Evolutionary conservation across 352 stramenopile genomes (phyloP).

Genomic region (Hyaloperonospora arabidopsidis): DNA sequence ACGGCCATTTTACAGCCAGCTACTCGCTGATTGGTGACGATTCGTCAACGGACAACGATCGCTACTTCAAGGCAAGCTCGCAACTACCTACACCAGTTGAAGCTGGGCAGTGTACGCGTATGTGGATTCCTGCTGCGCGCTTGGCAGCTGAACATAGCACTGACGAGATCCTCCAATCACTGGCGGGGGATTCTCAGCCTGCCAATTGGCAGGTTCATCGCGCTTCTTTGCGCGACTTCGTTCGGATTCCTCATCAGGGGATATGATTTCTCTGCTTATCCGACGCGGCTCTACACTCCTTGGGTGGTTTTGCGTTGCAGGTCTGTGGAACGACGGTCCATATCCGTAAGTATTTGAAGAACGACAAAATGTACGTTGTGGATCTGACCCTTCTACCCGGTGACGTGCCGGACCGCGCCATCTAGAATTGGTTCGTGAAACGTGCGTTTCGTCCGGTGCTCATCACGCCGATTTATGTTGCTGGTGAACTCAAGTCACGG

Average conservation of each 20-base stretch:
- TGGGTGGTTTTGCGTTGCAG: background rate
- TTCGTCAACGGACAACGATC: background rate
- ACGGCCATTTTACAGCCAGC: background rate
- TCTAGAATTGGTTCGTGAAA: background rate
- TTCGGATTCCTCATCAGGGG: background rate
- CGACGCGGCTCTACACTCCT: background rate
- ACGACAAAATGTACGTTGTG: background rate
- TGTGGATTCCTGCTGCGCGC: background rate
- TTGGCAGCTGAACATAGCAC: background rate
- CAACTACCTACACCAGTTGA: background rate
- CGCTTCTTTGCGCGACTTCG: background rate
- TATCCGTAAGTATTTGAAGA: background rate
- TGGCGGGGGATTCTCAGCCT: background rate
- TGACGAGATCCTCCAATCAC: background rate
- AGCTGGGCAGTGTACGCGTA: background rate
- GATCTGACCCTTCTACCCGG: background rate
- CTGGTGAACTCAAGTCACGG: background rate
- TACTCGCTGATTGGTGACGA: slow-evolving; percentile 1
- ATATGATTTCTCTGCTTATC: background rate
- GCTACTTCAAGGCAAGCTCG: background rate
- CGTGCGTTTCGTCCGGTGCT: background rate
- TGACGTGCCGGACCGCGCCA: background rate
- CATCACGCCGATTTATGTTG: background rate
- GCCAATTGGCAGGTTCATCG: background rate
- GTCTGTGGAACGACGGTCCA: background rate